Evolutionary conservation across 2,329 filamentous ascomycete genomes (phyloP).

Genomic region (Sarocladium oryzae): DNA sequence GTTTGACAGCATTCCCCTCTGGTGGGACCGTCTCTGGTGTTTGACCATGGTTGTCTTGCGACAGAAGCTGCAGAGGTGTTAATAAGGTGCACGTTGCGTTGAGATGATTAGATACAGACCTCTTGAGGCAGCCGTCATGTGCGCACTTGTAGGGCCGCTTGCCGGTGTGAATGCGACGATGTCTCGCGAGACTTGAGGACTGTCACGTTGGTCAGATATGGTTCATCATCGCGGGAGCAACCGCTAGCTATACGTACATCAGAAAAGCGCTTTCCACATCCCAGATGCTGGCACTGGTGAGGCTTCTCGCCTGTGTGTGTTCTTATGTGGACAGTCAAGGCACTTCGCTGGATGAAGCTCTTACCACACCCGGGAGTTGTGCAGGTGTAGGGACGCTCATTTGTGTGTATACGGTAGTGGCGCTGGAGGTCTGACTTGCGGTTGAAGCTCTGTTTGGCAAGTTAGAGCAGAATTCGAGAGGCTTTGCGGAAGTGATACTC

Average conservation of each 20-base stretch:
- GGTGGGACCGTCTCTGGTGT: conserved; percentile 56
- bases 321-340: conserved; percentile 63
- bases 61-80: conserved; percentile 50
- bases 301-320: conserved; percentile 69
- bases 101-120: conserved; percentile 30
- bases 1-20: conserved; percentile 49
- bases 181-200: conserved; percentile 60
- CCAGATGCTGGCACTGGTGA: conserved; percentile 58
- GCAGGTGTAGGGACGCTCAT: conserved; percentile 62
- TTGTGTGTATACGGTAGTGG: conserved; percentile 66
- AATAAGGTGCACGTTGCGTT: conserved; percentile 11
- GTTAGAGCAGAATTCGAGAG: conserved; percentile 11
- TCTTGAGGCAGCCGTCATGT: conserved; percentile 56
- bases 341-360: conserved; percentile 65
- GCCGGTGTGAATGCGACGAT: conserved; percentile 60
- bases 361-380: conserved; percentile 56
- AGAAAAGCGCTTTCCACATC: conserved; percentile 63
- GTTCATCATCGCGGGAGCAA: background rate
- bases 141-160: conserved; percentile 60
- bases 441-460: conserved; percentile 55
- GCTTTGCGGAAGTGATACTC: conserved; percentile 18
- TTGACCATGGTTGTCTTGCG: conserved; percentile 67
- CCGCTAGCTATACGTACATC: conserved; percentile 46
- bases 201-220: conserved; percentile 20
- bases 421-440: conserved; percentile 65